Conservation (phyloP, 2,329 filamentous ascomycete genomes). For the Drechslera avenae region DNA sequence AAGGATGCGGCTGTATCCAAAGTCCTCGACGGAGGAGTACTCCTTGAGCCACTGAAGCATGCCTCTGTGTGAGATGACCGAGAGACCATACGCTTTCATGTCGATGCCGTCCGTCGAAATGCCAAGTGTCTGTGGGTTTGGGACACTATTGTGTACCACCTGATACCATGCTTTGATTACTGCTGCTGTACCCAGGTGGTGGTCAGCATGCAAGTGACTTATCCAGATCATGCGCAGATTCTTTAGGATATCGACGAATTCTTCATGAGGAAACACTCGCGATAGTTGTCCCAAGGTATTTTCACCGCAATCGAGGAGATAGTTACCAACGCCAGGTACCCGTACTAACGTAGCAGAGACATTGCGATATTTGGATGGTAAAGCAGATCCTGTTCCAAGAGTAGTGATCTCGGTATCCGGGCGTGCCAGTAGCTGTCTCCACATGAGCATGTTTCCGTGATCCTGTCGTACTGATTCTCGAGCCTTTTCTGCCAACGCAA, state of each 20-base stretch:
- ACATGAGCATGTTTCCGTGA: constrained; percentile 55
- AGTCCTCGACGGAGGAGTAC: constrained; percentile 77
- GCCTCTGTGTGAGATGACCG: constrained; percentile 68
- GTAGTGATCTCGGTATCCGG: constrained; percentile 82
- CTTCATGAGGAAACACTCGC: constrained; percentile 69
- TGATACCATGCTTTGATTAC: constrained; percentile 82
- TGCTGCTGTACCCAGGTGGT: constrained; percentile 83
- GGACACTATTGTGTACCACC: constrained; percentile 55
- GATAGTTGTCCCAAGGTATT: constrained; percentile 87
- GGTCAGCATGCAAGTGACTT: constrained; percentile 94
- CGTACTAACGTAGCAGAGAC: constrained; percentile 86
- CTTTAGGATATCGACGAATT: constrained; percentile 72
- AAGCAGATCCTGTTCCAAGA: constrained; percentile 87
- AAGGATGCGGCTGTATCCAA: constrained; percentile 67
- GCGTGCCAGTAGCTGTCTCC: constrained; percentile 71
- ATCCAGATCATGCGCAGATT: constrained; percentile 87
- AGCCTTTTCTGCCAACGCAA: constrained; percentile 58
- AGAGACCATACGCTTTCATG: constrained; percentile 28
- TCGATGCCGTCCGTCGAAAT: constrained; percentile 39
- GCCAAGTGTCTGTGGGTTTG: constrained; percentile 27
- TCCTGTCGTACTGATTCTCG: constrained; percentile 43
- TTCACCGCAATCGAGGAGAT: constrained; percentile 90
- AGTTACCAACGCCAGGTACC: constrained; percentile 83
- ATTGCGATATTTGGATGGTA: constrained; percentile 93
- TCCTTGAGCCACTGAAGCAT: constrained; percentile 82